Percentiles rank a stretch among this genome's conserved stretches.
phyloP scores from a whole-genome alignment of 768 basidiomycete species.

The Kwoniella bestiolae region DNA sequence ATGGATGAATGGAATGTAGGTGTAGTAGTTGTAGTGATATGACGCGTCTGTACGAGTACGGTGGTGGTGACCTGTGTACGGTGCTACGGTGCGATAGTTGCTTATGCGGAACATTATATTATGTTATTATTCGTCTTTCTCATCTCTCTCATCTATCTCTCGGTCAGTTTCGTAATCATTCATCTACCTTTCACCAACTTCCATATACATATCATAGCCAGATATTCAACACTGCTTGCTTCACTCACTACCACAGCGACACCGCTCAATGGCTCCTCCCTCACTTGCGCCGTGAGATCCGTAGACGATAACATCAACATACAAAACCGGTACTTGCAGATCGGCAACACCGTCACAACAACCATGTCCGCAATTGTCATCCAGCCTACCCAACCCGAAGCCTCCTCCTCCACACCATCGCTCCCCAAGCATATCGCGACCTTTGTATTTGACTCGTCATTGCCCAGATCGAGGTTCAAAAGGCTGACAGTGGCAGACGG shows the following conservation, averaged over 20 bases:
- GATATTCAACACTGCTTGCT: not conserved
- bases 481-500: conserved; percentile 43
- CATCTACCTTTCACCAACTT: not conserved
- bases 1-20: not conserved
- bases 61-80: not conserved
- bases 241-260: not conserved
- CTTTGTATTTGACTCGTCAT: conserved; percentile 41
- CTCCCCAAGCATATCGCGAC: conserved; percentile 25
- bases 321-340: not conserved
- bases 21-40: not conserved
- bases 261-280: not conserved
- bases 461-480: conserved; percentile 33
- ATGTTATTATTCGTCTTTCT: not conserved
- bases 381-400: conserved; percentile 32
- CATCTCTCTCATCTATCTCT: not conserved
- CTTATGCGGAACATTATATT: not conserved
- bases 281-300: not conserved
- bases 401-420: conserved; percentile 27
- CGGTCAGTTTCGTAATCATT: not conserved
- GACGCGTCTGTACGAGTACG: conserved; percentile 9
- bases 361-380: conserved; percentile 1
- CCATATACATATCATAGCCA: not conserved
- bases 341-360: not conserved
- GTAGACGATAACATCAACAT: not conserved
- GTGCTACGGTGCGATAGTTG: too few relatives aligned